Base-by-base conservation (phyloP, 1,284 basidiomycete genomes). In the Cryptococcus sp. region DNA sequence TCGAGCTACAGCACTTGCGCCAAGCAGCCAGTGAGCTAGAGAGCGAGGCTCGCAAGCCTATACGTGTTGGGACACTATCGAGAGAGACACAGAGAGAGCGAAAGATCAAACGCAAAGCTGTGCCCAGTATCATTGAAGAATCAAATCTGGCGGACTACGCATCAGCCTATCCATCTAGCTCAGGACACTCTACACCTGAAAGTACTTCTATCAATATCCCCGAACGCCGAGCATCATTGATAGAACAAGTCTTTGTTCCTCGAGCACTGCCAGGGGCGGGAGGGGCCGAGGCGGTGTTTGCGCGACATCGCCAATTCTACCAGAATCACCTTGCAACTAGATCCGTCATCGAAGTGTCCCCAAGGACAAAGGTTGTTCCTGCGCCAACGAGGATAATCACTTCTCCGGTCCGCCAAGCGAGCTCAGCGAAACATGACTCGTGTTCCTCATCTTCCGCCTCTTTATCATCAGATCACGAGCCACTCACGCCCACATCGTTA, bases 21-120 rank as follows among this genome's bases (percentile, higher is more conserved):
- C 60, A 57, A 41, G 65, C 64, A 15, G 68, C 66, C 23, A 49
- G 54, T 20, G 63, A 68, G 19, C 58, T 70, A 29, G 66, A 65
- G 47, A 45, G 52, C 20, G 68, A 70, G 56, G 58, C 64, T 5
- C 52, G 61, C 17, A 40, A 62, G 20, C 53, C 53, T 16, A 59
- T 54, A 11, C 60, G 62, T 17, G 46, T 50, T 5, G 53, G 59
- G 5, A 20, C 43, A 20, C 29, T 34, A 5, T 34, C 29, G 8
- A 34, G 29, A 10, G 22, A 23, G 15, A 25, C 16, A 11, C 58
- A 39, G 20, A 51, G 40, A 38, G 65, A 64, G 17, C 43, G 59
- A 3, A 50, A 54, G n/a, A 57, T 70, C 50, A 65, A 62, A 11
- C 60, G 68, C 45, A 70, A 70, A 43, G 62, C 62, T n/a, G 68